Base-by-base conservation (phyloP, 805 yeast genomes). In the Hanseniaspora occidentalis region DNA sequence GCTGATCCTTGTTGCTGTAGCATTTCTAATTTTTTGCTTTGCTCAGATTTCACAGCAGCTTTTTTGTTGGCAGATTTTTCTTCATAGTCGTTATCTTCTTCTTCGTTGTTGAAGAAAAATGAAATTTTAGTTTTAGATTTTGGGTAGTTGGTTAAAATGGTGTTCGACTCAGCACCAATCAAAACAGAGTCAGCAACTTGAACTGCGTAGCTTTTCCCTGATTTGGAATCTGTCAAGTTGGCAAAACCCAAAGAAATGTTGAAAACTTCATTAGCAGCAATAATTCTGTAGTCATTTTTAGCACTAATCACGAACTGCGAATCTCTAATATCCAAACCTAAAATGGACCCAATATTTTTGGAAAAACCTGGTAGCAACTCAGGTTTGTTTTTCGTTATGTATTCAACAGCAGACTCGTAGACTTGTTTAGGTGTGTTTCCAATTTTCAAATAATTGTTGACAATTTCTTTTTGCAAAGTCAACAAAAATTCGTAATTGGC, bases 261-360 rank as follows among this genome's bases (percentile, higher is more conserved):
- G 40, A 85, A 70, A 17, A 84, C 77, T 50, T 84, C 78, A 33
- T 88, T 89, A 44, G 77, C 80, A 43, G 70, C 70, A 38, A 89
- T 63, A 18, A 57, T 62, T 48, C 89, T 69, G 31, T 50, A 46
- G 22, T 79, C 82, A 57, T 76, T 81, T 52, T 83, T 86, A 20
- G 73, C 69, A 53, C 81, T 83, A 40, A 89, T 64, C 14, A 85
- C 68, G 47, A 83, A 75, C 2, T 79, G 65, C 1, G 88, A 70
- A 58, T 86, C 96, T 60, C 94, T 73, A 54, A 84, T 84, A 53
- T 85, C 96, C 45, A 89, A 71, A 44, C 97, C 97, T 42, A 84
- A 79, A 43, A 84, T 67, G 73, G 92, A 84, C 40, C 97, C 97
- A 47, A 79, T 72, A 52, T 84, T 84, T 53, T 82, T 82, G 37